Evolutionary conservation across 352 stramenopile species (phyloP).

Genomic region (Globisporangium camurandrum): DNA sequence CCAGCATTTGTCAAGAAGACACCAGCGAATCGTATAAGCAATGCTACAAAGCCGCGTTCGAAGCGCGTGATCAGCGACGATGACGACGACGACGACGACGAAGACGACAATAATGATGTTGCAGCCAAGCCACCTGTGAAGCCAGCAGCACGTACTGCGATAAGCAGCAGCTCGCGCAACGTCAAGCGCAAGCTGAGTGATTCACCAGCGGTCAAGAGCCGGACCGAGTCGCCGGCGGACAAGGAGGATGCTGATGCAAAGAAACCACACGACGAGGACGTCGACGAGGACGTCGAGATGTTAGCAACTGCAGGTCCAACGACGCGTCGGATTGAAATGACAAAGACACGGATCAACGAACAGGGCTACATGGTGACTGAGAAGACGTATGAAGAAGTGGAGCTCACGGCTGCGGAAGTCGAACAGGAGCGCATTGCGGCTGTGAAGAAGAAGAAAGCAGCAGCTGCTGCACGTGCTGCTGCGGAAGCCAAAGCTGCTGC

Average conservation of each 20-base stretch:
- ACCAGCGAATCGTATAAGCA: conserved; percentile 1
- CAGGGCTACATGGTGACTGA: conserved; percentile 85
- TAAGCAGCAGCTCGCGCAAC: conserved; percentile 13
- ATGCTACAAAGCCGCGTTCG: conserved; percentile 18
- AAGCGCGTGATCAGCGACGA: conserved; percentile 68
- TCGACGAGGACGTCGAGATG: conserved; percentile 10
- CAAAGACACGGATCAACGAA: conserved; percentile 73
- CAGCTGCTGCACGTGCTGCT: conserved; percentile 25
- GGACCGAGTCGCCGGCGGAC: background rate
- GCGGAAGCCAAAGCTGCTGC: conserved; percentile 48
- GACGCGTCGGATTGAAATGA: conserved; percentile 50
- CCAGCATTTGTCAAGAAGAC: conserved; percentile 66
- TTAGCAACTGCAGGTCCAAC: conserved; percentile 14
- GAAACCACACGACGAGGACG: conserved; percentile 9
- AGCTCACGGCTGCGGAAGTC: conserved; percentile 51
- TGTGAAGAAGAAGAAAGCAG: conserved; percentile 48
- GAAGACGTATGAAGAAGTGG: conserved; percentile 61
- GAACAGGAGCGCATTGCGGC: conserved; percentile 34
- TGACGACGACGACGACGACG: conserved; percentile 52
- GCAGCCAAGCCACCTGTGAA: conserved; percentile 11
- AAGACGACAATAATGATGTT: conserved; percentile 4
- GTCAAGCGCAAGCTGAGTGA: conserved; percentile 42
- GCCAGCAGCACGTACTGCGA: conserved; percentile 1
- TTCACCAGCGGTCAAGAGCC: conserved; percentile 19
- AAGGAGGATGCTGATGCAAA: conserved; percentile 5